Evolutionary conservation across 805 yeast genomes (phyloP), one percentile per base, ranked within the genome.

Genomic region (Candida yuanshanica): DNA sequence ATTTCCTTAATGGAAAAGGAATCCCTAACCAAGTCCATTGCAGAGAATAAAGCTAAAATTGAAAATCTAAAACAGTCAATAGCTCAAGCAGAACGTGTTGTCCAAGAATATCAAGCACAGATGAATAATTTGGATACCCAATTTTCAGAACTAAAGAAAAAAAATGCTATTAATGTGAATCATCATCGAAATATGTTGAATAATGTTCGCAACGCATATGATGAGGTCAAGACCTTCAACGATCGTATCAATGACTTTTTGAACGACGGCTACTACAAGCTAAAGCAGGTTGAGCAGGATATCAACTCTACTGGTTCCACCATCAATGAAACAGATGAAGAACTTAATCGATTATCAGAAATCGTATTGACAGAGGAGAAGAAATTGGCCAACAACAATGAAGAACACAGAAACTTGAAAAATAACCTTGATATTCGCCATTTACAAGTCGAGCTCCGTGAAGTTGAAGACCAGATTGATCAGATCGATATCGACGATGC

Each of bases 351-450:
- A 2, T 38, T 58, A 1, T 62, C 57, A 11, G 43, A 48, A 32
- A 42, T 51, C 2, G 53, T 72, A 5, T 57, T 58, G 27, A 55
- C 47, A 9, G 60, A 62, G 23, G 77, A 69, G 39, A 64, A 59
- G 38, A 69, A 63, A 36, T 52, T 80, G 1, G 64, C 63, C n/a
- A 83, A 84, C 47, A 73, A 84, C 1, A 71, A 72, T 24, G 74
- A 72, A 39, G 75, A 78, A 37, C 80, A 82, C 50, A 74, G 87
- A 23, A 78, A 77, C 42, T 63, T 87, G 8, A 65, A 75, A 26
- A 80, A 81, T 34, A 86, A 83, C 46, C 52, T 86, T 25, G 86
- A 82, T 45, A 64, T 80, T 12, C 59, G 81, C 11, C 64, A 64
- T 6, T 53, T 79, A 22, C 62, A 66, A 16, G 41, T 36, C 1